Evolutionary conservation across 331 rosid genomes (phyloP), one percentile per base, ranked within the genome.

Genomic region (Spiraea crenata): DNA sequence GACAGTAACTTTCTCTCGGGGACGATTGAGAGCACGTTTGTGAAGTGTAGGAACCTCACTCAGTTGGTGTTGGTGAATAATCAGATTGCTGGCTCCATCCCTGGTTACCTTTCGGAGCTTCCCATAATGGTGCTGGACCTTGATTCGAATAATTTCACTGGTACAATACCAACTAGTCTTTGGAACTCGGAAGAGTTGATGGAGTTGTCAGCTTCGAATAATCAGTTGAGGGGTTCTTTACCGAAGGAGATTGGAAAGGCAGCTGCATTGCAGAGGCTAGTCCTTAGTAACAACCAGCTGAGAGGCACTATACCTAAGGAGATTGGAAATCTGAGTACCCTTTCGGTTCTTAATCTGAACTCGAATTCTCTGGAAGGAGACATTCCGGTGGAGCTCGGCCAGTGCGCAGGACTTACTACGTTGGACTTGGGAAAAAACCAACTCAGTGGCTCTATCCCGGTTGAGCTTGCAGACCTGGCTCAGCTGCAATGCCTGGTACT

Each of bases 181-280:
- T 95, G 99, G 99, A 76, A 69, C 48, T 85, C 86, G 0, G 34
- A 70, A 7, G 63, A 46, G 16, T 81, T 95, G 63, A 79, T 95
- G 96, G 99, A 95, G 65, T 87, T 95, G 65, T 89, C 98, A n/a
- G 99, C 96, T 41, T 82, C 96, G 0, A 89, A 91, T 76, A 95
- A 95, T 76, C 86, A 31, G 66, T 75, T 95, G 75, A 85, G 80
- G 64, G 98, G 96, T 60, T 80, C 81, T 73, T 82, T 95, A 16
- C 81, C 96, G 8, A 57, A 14, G 67, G 96, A 89, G 80, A 95
- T 91, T 68, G 90, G 96, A 41, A 80, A 61, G 70, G 97, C 93
- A 1, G 85, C 72, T 63, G 46, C 55, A 13, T 80, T 95, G 70
- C 66, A 82, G 72, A 86, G 92, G 79, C 96, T 95, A 50, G 99